Evolutionary conservation across 2,329 filamentous ascomycete genomes (phyloP).

Genomic region (Neurospora sp.): DNA sequence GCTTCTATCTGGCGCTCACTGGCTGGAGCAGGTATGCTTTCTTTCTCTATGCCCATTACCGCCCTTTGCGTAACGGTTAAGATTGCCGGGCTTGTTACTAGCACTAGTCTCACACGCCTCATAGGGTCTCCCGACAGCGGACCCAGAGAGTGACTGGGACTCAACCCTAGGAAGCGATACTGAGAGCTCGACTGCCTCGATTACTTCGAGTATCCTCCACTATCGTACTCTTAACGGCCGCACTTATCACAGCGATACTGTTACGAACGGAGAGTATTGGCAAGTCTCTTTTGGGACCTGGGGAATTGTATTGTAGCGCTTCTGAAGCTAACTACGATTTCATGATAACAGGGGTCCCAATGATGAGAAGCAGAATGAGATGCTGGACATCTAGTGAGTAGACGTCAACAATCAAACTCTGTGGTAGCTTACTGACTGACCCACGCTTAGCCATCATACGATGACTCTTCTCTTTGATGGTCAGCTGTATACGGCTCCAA

Average conservation of each 20-base stretch:
- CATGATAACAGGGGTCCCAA: slow-evolving; percentile 7
- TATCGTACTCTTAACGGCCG: slow-evolving; percentile 9
- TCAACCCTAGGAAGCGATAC: background rate
- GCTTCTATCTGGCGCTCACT: background rate
- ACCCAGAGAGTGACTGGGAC: background rate
- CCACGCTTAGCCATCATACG: background rate
- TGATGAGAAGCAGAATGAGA: slow-evolving; percentile 16
- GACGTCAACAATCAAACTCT: background rate
- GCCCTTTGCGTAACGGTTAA: slow-evolving; percentile 9
- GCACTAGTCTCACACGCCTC: slow-evolving; percentile 7
- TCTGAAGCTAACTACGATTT: too few species aligned
- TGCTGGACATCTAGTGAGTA: slow-evolving; percentile 10
- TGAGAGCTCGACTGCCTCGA: background rate
- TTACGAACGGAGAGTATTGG: background rate
- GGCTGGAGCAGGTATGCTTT: slow-evolving; percentile 2
- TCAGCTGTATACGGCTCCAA: background rate
- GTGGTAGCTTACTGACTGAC: background rate
- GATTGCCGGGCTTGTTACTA: slow-evolving; percentile 16
- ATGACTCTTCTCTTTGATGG: slow-evolving; percentile 1
- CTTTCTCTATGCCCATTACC: too few species aligned
- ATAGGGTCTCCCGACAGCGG: background rate
- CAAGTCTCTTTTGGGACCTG: too few species aligned
- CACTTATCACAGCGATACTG: slow-evolving; percentile 7
- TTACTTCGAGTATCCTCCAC: slow-evolving; percentile 7
- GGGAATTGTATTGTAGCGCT: too few species aligned